Conservation (phyloP, 345 rosid genomes). For the Firmiana major region DNA sequence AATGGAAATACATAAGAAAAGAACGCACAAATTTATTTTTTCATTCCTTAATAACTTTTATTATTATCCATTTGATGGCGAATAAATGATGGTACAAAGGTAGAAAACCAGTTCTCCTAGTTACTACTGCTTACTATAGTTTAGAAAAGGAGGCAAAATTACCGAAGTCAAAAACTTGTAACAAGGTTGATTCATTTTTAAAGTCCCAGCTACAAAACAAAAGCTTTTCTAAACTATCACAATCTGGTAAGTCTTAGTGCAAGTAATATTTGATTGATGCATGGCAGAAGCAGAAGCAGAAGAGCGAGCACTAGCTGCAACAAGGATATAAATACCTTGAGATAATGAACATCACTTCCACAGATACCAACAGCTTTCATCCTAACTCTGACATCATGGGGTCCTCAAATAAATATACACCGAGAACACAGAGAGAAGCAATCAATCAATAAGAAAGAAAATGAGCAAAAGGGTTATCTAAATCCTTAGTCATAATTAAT, state of each 20-base stretch:
- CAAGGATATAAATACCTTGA: conserved; percentile 46
- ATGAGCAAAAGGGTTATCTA: neutral
- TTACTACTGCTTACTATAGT: neutral
- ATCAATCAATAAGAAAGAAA: neutral
- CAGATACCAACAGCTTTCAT: conserved; percentile 93
- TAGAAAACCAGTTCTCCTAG: neutral
- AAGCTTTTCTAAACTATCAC: neutral
- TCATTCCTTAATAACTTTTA: neutral
- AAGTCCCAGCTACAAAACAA: neutral
- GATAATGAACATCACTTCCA: conserved; percentile 94
- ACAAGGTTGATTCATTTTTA: neutral
- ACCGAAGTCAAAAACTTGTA: neutral
- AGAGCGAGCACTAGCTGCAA: neutral
- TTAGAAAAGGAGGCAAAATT: neutral
- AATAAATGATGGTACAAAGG: neutral
- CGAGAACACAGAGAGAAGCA: neutral
- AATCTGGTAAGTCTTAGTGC: neutral
- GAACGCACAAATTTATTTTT: neutral
- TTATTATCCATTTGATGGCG: neutral
- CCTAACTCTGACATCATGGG: conserved; percentile 64
- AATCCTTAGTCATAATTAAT: neutral
- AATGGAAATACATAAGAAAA: neutral
- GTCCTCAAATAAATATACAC: conserved; percentile 37
- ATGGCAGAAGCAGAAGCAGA: too few species aligned
- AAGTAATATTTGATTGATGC: neutral